Evolutionary conservation across 805 yeast genomes (phyloP).

Genomic region (Lipomyces mesembrius): DNA sequence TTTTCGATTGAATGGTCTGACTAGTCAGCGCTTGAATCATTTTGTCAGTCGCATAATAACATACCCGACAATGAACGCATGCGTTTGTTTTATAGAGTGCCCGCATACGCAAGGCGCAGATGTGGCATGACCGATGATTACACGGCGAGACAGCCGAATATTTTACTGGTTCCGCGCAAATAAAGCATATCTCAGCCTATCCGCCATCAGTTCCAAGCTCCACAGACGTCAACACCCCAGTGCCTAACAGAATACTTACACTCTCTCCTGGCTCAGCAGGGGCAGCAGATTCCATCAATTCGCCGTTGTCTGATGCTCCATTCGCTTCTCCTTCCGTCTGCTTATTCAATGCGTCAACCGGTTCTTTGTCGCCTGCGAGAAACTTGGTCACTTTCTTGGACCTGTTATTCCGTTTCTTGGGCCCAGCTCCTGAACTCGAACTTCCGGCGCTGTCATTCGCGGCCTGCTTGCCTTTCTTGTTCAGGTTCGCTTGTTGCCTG

Average conservation of each 20-base stretch:
- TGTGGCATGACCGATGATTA: constrained; percentile 81
- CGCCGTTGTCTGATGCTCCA: constrained; percentile 9
- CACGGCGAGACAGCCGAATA: constrained; percentile 79
- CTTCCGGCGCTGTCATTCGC: background rate
- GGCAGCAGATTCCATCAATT: constrained; percentile 26
- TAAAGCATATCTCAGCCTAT: constrained; percentile 60
- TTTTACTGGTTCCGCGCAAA: constrained; percentile 77
- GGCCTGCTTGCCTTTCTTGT: background rate
- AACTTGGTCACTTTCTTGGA: constrained; percentile 21
- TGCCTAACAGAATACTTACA: constrained; percentile 14
- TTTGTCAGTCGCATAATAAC: constrained; percentile 12
- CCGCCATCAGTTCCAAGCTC: background rate
- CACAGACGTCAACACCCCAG: background rate
- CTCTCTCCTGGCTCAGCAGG: constrained; percentile 28
- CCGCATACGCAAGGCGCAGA: constrained; percentile 80
- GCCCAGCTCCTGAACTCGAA: constrained; percentile 1
- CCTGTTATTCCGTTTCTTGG: background rate
- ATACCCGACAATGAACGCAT: constrained; percentile 79
- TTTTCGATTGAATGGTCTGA: constrained; percentile 56
- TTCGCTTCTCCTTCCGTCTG: background rate
- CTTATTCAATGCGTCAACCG: constrained; percentile 17
- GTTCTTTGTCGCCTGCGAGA: constrained; percentile 28
- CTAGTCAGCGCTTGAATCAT: background rate
- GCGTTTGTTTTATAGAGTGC: constrained; percentile 72
- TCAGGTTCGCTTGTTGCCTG: background rate